Conservation (phyloP, 2,329 filamentous ascomycete genomes). For the Alternaria postmessia region DNA sequence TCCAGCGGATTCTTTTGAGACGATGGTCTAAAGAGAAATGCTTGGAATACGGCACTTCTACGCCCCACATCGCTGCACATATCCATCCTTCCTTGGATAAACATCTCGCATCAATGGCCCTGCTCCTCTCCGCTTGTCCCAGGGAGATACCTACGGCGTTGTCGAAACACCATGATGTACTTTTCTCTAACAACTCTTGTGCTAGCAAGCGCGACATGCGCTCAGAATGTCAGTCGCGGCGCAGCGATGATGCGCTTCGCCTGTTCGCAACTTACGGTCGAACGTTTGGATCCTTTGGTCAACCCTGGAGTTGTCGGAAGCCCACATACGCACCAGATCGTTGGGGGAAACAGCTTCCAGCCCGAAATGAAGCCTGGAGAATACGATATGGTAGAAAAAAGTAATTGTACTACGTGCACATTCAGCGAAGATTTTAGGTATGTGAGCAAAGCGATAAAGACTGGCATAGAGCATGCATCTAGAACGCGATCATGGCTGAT, state of each 20-base stretch:
- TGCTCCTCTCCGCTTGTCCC: background rate
- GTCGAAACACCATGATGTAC: constrained; percentile 5
- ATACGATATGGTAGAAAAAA: constrained; percentile 31
- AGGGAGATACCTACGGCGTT: background rate
- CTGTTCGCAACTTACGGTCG: constrained; percentile 41
- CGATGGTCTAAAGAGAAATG: background rate
- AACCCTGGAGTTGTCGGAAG: constrained; percentile 38
- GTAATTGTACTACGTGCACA: constrained; percentile 42
- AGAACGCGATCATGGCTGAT: too few relatives aligned
- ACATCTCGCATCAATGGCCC: background rate
- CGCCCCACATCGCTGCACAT: background rate
- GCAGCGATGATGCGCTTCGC: constrained; percentile 34
- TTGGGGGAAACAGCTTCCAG: constrained; percentile 38
- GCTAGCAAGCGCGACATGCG: background rate
- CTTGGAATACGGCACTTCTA: constrained; percentile 1
- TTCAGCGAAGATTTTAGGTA: constrained; percentile 33
- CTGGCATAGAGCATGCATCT: background rate
- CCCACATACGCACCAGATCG: constrained; percentile 43
- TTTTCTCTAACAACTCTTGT: background rate
- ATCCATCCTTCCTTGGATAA: background rate
- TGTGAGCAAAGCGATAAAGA: background rate
- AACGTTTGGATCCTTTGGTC: constrained; percentile 40
- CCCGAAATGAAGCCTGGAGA: constrained; percentile 37
- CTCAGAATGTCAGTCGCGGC: constrained; percentile 13
- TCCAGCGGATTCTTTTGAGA: background rate